phyloP scores from a whole-genome alignment of 225 moss, liverwort and hornwort species.

The Anthoceros angustus region DNA sequence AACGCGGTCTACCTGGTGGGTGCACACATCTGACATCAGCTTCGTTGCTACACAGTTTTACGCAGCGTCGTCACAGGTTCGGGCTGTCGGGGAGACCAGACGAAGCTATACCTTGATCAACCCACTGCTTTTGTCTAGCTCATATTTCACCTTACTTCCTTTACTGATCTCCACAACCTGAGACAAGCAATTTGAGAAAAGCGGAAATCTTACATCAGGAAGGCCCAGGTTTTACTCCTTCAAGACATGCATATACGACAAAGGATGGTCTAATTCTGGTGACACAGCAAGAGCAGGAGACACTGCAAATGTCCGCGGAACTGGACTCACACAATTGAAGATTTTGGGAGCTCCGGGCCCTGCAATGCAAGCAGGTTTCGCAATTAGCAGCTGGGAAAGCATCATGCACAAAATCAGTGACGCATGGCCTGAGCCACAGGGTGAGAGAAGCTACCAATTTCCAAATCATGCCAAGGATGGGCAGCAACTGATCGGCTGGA shows the following conservation, averaged over 20 bases:
- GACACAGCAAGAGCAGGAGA: not conserved
- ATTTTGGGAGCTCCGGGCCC: slow-evolving; percentile 68
- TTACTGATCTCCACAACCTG: slow-evolving; percentile 98
- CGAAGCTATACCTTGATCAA: slow-evolving; percentile 50
- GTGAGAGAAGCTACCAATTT: slow-evolving; percentile 42
- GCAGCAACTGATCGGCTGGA: slow-evolving; percentile 87
- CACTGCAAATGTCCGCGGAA: not conserved
- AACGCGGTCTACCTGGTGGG: slow-evolving; percentile 71
- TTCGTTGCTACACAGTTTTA: not conserved
- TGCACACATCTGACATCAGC: not conserved
- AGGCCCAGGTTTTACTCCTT: too few relatives aligned
- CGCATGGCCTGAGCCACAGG: not conserved
- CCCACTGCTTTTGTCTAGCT: slow-evolving; percentile 86
- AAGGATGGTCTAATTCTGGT: too few relatives aligned
- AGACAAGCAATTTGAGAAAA: not conserved
- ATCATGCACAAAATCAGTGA: not conserved
- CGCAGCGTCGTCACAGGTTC: not conserved
- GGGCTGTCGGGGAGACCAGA: not conserved
- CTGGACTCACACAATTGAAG: slow-evolving; percentile 77
- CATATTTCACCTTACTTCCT: slow-evolving; percentile 95
- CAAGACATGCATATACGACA: too few relatives aligned
- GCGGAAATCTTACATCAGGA: not conserved
- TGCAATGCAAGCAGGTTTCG: slow-evolving; percentile 6
- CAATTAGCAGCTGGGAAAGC: not conserved
- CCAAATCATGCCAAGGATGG: slow-evolving; percentile 98